Evolutionary conservation across 176 grass and related monocot species (phyloP).

Genomic region (Poa annua): DNA sequence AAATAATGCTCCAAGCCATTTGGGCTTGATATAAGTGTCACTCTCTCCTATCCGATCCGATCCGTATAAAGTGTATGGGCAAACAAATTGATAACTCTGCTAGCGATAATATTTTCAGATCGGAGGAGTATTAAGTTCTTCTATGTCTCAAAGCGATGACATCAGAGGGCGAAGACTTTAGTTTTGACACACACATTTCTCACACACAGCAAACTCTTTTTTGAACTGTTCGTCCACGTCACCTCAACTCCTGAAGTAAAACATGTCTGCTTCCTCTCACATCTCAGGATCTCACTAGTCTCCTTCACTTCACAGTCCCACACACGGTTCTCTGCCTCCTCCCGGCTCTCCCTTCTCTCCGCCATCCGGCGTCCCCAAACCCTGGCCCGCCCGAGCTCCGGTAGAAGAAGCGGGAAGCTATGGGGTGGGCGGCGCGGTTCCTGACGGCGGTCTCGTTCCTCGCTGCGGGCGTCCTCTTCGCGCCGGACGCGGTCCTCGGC

Average conservation of each 20-base stretch:
- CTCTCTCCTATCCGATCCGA: no score
- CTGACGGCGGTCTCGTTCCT: constrained; percentile 72
- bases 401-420: background rate
- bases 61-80: no score
- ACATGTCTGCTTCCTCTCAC: background rate
- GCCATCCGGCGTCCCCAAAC: background rate
- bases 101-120: no score
- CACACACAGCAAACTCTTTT: no score
- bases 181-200: no score
- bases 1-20: no score
- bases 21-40: no score
- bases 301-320: background rate
- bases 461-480: constrained; percentile 66
- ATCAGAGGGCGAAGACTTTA: no score
- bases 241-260: background rate
- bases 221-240: background rate
- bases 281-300: background rate
- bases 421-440: constrained; percentile 84
- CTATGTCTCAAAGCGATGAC: no score
- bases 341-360: background rate
- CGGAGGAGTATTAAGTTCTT: no score
- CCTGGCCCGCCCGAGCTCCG: constrained; percentile 26
- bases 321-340: background rate
- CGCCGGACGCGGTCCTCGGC: constrained; percentile 57
- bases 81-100: no score